Base-by-base conservation (phyloP, 1,284 basidiomycete genomes). In the Moniliophthora roreri region DNA sequence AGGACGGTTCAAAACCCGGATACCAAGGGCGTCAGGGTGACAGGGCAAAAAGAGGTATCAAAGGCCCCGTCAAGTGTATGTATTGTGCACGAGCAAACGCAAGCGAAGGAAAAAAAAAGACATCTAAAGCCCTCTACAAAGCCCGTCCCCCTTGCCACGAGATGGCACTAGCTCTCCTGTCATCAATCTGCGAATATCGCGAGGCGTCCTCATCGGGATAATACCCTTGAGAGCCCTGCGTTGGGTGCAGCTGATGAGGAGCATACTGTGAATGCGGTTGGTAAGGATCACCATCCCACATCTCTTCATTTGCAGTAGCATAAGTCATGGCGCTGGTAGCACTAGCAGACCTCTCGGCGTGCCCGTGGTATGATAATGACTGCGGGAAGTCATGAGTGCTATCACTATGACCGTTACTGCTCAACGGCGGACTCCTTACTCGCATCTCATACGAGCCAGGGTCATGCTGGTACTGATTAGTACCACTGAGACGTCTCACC, bases 391-490 rank as follows among this genome's bases (percentile, higher is more conserved):
- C 20, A 23, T 44, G 41, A 6, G 13, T 15, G 3, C 60, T 55
- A 42, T 65, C 50, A 13, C 60, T 53, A 50, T 64, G 61, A 39
- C 40, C 58, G 55, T 39, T 57, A 50, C 48, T 56, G 44, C 47
- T 41, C 13, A 69, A 59, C 4, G 69, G 63, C 9, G 66, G 67
- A 57, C 67, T 67, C 26, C 77, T 74, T 21, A 78, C 73, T 34
- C 76, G 76, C 81, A 84, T 80, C 70, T 85, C 85, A 63, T 78
- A 81, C 44, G 75, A 61, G 39, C 68, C 66, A 38, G 66, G 54
- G 41, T 63, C 62, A 24, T 32, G 48, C 20, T 24, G 34, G 18
- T 44, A 21, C 20, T 51, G 16, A 24, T 39, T 39, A 24, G 51
- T 42, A 37, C 51, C 47, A 32, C 51, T 52, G 34, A 57, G 28